Evolutionary conservation across 305 asterid species (phyloP).

Genomic region (Fraxinus floribunda): DNA sequence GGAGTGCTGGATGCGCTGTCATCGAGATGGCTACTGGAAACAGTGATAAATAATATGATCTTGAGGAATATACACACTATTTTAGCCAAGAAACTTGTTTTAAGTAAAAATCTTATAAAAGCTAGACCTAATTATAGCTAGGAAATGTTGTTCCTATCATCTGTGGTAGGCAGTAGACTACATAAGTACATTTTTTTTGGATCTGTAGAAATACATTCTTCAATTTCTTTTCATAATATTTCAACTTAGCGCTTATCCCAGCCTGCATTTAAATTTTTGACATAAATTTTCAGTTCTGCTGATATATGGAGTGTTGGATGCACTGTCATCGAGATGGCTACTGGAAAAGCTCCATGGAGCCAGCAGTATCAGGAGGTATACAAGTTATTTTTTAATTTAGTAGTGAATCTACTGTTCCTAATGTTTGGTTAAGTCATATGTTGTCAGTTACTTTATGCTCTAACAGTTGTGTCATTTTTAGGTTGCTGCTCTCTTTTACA

Average conservation of each 20-base stretch:
- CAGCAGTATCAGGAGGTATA: conserved; percentile 93
- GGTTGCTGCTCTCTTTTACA: conserved; percentile 97
- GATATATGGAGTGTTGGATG: conserved; percentile 99
- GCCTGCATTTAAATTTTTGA: neutral
- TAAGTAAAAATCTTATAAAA: neutral
- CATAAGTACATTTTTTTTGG: neutral
- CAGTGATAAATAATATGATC: neutral
- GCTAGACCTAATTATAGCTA: neutral
- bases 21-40: too few species aligned
- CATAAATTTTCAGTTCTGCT: conserved; percentile 49
- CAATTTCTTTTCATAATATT: neutral
- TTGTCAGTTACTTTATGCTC: conserved; percentile 6
- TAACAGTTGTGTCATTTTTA: conserved; percentile 35
- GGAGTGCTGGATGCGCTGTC: too few species aligned
- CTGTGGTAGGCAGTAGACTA: neutral
- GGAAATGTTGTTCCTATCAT: neutral
- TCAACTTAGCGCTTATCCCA: neutral
- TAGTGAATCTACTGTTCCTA: conserved; percentile 5
- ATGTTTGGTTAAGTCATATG: neutral
- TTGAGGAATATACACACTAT: neutral
- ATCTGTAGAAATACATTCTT: neutral
- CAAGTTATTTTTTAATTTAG: conserved; percentile 14
- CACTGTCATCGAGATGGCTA: conserved; percentile 97
- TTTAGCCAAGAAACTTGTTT: neutral
- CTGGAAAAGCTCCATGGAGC: conserved; percentile 99